A percentile compares a stretch with the other conserved stretches of the same genome.
These are phyloP conservation scores for Diplodia mutila DNA, from an alignment of 2,329 filamentous ascomycete genomes.

Conservation along the genomic window DNA sequence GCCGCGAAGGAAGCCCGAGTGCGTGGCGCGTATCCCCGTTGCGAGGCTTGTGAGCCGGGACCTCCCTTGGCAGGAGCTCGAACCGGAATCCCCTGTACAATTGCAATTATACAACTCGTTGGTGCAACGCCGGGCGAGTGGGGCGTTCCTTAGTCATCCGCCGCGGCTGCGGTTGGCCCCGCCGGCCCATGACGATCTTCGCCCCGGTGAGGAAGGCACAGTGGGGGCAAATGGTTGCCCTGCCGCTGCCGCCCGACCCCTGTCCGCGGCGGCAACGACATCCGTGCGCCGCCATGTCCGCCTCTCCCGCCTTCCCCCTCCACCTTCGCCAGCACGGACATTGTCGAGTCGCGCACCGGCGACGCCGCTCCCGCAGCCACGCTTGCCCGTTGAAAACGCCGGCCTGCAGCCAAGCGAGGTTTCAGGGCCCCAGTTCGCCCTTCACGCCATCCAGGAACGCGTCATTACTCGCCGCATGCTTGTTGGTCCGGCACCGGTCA, in stretches of 20 bases:
- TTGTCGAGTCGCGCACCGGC: too few relatives aligned
- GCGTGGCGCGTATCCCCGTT: too few relatives aligned
- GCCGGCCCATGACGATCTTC: background rate
- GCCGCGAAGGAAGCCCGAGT: too few relatives aligned
- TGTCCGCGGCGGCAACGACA: too few relatives aligned
- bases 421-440: background rate
- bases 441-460: background rate
- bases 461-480: background rate
- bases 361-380: background rate
- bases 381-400: background rate
- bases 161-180: background rate
- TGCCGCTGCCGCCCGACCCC: too few relatives aligned
- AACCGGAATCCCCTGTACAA: background rate
- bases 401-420: constrained; percentile 1
- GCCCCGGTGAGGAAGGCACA: background rate
- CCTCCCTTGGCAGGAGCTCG: background rate
- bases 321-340: background rate
- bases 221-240: too few relatives aligned
- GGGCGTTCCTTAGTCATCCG: background rate
- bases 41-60: too few relatives aligned
- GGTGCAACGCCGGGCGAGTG: background rate
- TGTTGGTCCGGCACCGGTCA: background rate
- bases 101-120: background rate
- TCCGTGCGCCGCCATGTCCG: background rate
- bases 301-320: background rate